Evolutionary conservation across 495 filamentous ascomycete genomes (phyloP), one percentile per base, ranked within the genome.

Genomic region (Penicillium riverlandense): DNA sequence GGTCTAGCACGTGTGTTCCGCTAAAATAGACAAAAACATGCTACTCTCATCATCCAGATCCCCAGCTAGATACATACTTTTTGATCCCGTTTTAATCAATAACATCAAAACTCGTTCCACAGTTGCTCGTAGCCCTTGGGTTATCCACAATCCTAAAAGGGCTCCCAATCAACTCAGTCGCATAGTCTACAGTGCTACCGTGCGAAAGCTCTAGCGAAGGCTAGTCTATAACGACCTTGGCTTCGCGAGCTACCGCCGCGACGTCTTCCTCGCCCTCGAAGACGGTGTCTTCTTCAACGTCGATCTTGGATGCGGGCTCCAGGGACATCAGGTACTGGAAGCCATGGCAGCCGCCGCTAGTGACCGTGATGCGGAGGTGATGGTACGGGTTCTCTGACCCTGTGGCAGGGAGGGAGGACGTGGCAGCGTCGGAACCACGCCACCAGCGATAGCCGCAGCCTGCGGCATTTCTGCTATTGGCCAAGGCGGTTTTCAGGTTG

Each of bases 61-160:
- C 15, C 1, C 22, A n/a, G n/a, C 15, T 3, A 22, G 22, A 22
- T 22, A 22, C 22, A 22, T 22, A 22, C 22, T 22, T 22, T 4
- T 22, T 22, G 22, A 22, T 6, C 22, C 22, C 22, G 22, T 22
- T 22, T 71, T 51, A 77, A 54, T 65, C 59, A 59, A 86, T 86
- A 53, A 97, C 88, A 71, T 98, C 92, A 67, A 98, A 98, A 61
- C 92, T 97, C 12, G 92, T 96, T 15, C 92, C 92, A 70, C 92
- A 98, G 62, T 86, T 96, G 67, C 90, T 96, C 34, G 81, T 86
- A 8, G 94, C 92, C 22, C 79, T 63, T 0, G 94, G 92, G 57
- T 95, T 97, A 55, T 90, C 88, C 41, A 90, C 84, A 58, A 96
- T 88, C 75, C 90, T 95, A 64, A 98, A n/a, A 69, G 96, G 90